Evolutionary conservation across 2,329 filamentous ascomycete species (phyloP).

Genomic region (Pseudonectria foliicola): DNA sequence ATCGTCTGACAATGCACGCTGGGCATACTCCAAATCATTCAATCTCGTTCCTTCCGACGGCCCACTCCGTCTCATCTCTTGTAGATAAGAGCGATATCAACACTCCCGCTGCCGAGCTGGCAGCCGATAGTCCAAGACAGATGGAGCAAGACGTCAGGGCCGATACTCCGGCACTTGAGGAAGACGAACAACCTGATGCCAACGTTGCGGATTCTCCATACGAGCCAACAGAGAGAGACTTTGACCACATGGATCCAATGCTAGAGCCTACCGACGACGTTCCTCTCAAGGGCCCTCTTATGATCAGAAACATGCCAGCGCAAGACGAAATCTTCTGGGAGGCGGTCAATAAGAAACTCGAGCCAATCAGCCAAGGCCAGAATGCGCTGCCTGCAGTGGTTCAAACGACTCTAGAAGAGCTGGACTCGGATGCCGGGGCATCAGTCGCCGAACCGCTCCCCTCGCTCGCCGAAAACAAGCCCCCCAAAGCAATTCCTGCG

Average conservation of each 20-base stretch:
- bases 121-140: conserved; percentile 1
- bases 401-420: conserved; percentile 26
- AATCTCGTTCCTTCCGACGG: conserved; percentile 42
- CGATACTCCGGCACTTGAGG: conserved; percentile 1
- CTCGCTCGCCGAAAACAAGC: conserved; percentile 1
- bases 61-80: conserved; percentile 32
- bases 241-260: conserved; percentile 18
- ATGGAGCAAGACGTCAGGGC: too few species aligned
- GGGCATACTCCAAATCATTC: conserved; percentile 58
- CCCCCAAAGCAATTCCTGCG: conserved; percentile 7
- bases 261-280: conserved; percentile 38
- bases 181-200: conserved; percentile 3
- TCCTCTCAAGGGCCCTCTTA: conserved; percentile 44
- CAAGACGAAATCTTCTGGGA: conserved; percentile 49
- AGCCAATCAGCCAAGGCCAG: conserved; percentile 39
- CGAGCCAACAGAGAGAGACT: conserved; percentile 6
- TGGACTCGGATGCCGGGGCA: conserved; percentile 9
- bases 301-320: conserved; percentile 48
- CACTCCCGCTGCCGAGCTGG: conserved; percentile 21
- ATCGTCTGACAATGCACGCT: conserved; percentile 53
- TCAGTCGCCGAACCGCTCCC: conserved; percentile 8
- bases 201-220: conserved; percentile 2
- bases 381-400: conserved; percentile 41
- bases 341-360: conserved; percentile 43
- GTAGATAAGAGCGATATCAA: conserved; percentile 21